Evolutionary conservation across 2,329 filamentous ascomycete genomes (phyloP), one percentile per base, ranked within the genome.

Genomic region (Lachnellula cervina): DNA sequence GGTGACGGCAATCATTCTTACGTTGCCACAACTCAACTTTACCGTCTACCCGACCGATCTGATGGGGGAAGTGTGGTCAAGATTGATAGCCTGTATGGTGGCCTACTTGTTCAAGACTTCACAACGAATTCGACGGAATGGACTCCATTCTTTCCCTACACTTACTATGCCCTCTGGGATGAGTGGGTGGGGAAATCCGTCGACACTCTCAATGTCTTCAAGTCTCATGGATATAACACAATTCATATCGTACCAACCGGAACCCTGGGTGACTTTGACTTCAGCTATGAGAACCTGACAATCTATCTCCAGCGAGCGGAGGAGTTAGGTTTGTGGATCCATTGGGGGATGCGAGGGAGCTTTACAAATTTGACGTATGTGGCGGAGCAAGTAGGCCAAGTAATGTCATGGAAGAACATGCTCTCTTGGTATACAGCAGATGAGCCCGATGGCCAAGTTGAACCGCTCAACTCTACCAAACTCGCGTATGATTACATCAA

Each of bases 351-450:
- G 63, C 69, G 19, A 58, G 73, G 16, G 70, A 72, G n/a, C 61
- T 78, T 5, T 77, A n/a, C 71, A 49, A 76, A 77, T 54, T 58
- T 69, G 3, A 69, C 67, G 14, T 65, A 64, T 2, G 69, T 77
- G 3, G 59, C 62, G 5, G 63, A 68, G 14, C 69, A 70, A 50
- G 66, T 70, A 14, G 56, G 64, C 11, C 35, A 43, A 45, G 19
- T 57, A 5, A 57, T 54, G 19, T 34, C 42, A 21, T 47, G 52
- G 5, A 54, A 54, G 34, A 57, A 47, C 23, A 52, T 56, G 54
- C 49, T 56, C 7, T 25, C 84, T 34, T 62, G 79, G 6, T 69
- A 83, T n/a, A 83, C 82, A 73, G 69, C 71, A 16, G 78, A 81
- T 60, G 78, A 80, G 57, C 74, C 77, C 9, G 79, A 80, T 62